A percentile compares a stretch with the other conserved stretches of the same genome.
Evolutionary conservation across 2,329 filamentous ascomycete species (phyloP).

Genomic region (Aureobasidium musti): DNA sequence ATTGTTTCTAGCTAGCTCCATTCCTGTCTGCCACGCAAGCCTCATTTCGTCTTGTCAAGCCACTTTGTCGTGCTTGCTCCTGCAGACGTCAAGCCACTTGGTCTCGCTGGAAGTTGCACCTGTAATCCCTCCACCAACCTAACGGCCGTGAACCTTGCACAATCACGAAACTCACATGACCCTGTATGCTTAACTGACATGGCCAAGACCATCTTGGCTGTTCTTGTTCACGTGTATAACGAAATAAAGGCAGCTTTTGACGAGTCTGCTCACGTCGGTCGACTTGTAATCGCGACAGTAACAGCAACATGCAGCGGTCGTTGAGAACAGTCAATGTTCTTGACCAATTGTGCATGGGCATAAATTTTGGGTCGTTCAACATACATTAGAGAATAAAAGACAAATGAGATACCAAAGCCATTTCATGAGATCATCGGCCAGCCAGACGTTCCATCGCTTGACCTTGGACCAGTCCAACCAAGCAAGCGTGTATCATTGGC

Average conservation of each 20-base stretch:
- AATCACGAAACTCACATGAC: constrained; percentile 10
- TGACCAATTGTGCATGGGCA: neutral
- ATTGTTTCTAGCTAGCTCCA: constrained; percentile 1
- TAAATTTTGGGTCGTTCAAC: neutral
- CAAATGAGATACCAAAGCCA: constrained; percentile 3
- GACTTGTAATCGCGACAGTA: neutral
- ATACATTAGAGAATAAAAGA: neutral
- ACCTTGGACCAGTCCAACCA: constrained; percentile 35
- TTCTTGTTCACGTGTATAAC: neutral
- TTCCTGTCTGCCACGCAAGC: constrained; percentile 19
- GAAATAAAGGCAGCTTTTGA: neutral
- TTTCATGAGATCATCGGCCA: constrained; percentile 4
- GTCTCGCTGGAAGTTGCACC: constrained; percentile 1
- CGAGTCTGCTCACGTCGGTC: neutral
- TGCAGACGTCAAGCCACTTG: constrained; percentile 13
- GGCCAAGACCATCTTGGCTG: constrained; percentile 5
- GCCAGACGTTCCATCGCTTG: constrained; percentile 24
- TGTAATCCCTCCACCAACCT: constrained; percentile 10
- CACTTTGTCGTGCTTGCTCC: neutral
- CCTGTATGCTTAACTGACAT: neutral
- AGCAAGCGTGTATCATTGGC: constrained; percentile 37
- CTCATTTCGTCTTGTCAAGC: constrained; percentile 21
- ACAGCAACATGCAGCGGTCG: neutral
- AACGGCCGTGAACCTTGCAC: constrained; percentile 7
- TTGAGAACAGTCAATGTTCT: neutral